Conservation (phyloP, 2,329 filamentous ascomycete species). For the Diaporthe sp. region DNA sequence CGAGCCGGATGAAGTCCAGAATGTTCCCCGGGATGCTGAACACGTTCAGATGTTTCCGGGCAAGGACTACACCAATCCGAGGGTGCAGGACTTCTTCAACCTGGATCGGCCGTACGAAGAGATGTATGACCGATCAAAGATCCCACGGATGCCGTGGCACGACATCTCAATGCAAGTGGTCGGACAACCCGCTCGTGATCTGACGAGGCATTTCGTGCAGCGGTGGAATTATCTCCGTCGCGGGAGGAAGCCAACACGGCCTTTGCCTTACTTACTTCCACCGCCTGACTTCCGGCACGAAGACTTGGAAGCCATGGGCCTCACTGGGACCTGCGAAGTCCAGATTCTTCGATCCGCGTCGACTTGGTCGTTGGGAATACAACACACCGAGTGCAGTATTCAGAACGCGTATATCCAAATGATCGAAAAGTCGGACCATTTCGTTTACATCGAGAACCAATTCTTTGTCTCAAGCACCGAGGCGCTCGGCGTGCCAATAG, state of each 20-base stretch:
- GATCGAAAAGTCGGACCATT: conserved; percentile 95
- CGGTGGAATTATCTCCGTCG: conserved; percentile 97
- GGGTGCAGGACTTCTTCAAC: conserved; percentile 94
- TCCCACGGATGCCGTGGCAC: conserved; percentile 98
- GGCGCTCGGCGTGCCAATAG: conserved; percentile 86
- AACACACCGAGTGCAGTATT: conserved; percentile 91
- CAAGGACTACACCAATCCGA: conserved; percentile 97
- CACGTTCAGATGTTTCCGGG: conserved; percentile 97
- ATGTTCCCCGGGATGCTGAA: conserved; percentile 86
- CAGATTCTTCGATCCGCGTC: conserved; percentile 93
- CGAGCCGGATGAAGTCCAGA: conserved; percentile 76
- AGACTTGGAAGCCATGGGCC: conserved; percentile 86
- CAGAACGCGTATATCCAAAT: conserved; percentile 95
- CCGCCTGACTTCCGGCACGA: conserved; percentile 90
- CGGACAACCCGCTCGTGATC: conserved; percentile 91
- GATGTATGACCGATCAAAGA: conserved; percentile 93
- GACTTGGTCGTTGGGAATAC: conserved; percentile 91
- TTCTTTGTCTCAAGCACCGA: conserved; percentile 97
- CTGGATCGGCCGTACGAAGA: conserved; percentile 96
- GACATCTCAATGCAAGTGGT: conserved; percentile 98
- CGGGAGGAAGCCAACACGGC: conserved; percentile 91
- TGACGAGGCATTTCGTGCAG: conserved; percentile 96
- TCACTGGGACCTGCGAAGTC: conserved; percentile 95
- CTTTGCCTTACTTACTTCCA: conserved; percentile 91
- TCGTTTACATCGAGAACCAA: conserved; percentile 98